phyloP scores from a whole-genome alignment of 495 filamentous ascomycete genomes.

The Trichoderma asperelloides region DNA sequence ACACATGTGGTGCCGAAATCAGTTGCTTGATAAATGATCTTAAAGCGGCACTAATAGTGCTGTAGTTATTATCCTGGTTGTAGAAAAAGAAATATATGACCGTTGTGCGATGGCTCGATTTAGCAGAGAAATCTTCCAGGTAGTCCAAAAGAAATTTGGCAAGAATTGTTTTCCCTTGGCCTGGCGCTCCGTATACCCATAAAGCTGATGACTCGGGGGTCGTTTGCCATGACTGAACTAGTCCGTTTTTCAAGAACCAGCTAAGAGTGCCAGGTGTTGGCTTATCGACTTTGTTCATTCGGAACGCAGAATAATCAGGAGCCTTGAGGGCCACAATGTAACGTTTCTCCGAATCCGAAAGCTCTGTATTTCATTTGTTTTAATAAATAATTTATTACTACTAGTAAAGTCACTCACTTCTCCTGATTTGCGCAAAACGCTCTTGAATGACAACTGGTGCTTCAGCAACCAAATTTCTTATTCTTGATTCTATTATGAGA shows the following conservation, averaged over 20 bases:
- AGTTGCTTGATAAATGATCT: constrained; percentile 9
- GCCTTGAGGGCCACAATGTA: background rate
- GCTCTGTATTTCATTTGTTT: too few relatives aligned
- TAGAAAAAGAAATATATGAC: constrained; percentile 11
- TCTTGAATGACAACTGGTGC: background rate
- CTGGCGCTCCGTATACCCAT: constrained; percentile 1
- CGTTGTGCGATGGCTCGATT: background rate
- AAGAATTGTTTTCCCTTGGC: constrained; percentile 11
- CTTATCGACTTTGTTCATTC: background rate
- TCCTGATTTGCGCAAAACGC: too few relatives aligned
- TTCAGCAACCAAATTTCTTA: background rate
- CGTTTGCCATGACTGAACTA: background rate
- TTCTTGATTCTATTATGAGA: background rate
- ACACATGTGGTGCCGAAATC: background rate
- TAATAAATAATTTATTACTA: too few relatives aligned
- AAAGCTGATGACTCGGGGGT: background rate
- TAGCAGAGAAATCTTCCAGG: background rate
- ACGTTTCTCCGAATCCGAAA: too few relatives aligned
- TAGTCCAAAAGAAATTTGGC: constrained; percentile 5
- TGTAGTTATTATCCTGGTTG: background rate
- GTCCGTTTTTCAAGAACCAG: constrained; percentile 8
- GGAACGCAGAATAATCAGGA: background rate
- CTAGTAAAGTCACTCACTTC: too few relatives aligned
- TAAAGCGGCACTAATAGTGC: background rate
- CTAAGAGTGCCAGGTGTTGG: constrained; percentile 6